A percentile compares a stretch with the other conserved stretches of the same genome.
Conservation (phyloP, 2,329 filamentous ascomycete genomes). For the Ambrosiella cleistominuta region DNA sequence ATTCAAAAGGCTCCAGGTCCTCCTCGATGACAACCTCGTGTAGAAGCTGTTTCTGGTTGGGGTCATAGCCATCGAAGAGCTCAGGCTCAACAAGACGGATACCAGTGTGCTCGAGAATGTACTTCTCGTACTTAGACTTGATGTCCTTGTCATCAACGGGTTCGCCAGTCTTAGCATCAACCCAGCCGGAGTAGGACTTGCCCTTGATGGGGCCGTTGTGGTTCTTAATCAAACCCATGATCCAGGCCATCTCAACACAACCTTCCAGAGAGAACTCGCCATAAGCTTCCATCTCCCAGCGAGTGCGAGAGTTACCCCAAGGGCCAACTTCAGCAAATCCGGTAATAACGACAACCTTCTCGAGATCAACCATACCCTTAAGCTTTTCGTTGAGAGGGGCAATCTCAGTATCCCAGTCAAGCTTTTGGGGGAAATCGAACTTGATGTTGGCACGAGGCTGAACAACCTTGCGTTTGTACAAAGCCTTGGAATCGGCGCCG, state of each 20-base stretch:
- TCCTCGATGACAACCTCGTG: conserved; percentile 97
- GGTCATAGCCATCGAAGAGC: conserved; percentile 90
- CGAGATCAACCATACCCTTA: conserved; percentile 95
- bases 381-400: conserved; percentile 75
- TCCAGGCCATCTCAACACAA: conserved; percentile 98
- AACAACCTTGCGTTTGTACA: conserved; percentile 88
- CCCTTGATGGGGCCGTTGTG: conserved; percentile 94
- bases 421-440: conserved; percentile 80
- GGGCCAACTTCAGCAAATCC: conserved; percentile 92
- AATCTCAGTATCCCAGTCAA: conserved; percentile 81
- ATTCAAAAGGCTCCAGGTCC: conserved; percentile 90
- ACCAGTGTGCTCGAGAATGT: conserved; percentile 88
- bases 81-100: conserved; percentile 97
- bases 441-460: conserved; percentile 96
- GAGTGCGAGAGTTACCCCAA: conserved; percentile 94
- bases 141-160: conserved; percentile 97
- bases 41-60: conserved; percentile 94
- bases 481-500: conserved; percentile 73
- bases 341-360: conserved; percentile 94
- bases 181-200: conserved; percentile 90
- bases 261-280: conserved; percentile 95
- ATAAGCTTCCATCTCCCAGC: conserved; percentile 98
- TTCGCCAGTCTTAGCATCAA: conserved; percentile 83
- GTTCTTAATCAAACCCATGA: conserved; percentile 99
- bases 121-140: conserved; percentile 93